A percentile compares a stretch with the other conserved stretches of the same genome.
Evolutionary conservation across 441 rosid species (phyloP).

Genomic region (Erysimum pusillum): DNA sequence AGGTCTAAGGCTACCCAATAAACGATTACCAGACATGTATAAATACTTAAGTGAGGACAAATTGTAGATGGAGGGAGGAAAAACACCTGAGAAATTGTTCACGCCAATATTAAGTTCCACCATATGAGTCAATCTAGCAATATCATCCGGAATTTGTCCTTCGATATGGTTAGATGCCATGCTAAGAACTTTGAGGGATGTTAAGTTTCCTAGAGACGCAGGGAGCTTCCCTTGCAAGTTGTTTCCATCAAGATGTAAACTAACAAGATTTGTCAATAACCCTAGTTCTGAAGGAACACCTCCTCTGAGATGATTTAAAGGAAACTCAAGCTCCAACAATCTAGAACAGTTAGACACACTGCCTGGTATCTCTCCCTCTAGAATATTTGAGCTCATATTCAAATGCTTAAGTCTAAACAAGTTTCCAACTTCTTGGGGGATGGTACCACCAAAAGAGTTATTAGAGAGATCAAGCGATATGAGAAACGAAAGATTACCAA

Average conservation of each 20-base stretch:
- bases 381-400: background rate
- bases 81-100: background rate
- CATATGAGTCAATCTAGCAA: background rate
- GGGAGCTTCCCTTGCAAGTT: slow-evolving; percentile 5
- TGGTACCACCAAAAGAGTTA: slow-evolving; percentile 17
- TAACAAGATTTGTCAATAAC: background rate
- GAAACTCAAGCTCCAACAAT: background rate
- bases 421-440: slow-evolving; percentile 8
- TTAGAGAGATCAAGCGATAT: background rate
- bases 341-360: background rate
- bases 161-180: background rate
- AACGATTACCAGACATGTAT: too few relatives aligned
- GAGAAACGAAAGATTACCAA: slow-evolving; percentile 19
- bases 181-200: background rate
- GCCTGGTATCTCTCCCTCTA: background rate
- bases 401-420: slow-evolving; percentile 11
- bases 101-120: too few relatives aligned
- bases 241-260: background rate
- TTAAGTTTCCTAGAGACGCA: slow-evolving; percentile 19
- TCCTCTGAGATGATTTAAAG: background rate
- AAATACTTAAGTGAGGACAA: too few relatives aligned
- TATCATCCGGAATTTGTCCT: background rate
- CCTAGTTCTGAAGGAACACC: background rate
- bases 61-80: slow-evolving; percentile 6
- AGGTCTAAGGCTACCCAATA: too few relatives aligned